These are phyloP conservation scores for Capronia coronata DNA, from an alignment of 2,329 filamentous ascomycete genomes.

Conservation along the genomic window DNA sequence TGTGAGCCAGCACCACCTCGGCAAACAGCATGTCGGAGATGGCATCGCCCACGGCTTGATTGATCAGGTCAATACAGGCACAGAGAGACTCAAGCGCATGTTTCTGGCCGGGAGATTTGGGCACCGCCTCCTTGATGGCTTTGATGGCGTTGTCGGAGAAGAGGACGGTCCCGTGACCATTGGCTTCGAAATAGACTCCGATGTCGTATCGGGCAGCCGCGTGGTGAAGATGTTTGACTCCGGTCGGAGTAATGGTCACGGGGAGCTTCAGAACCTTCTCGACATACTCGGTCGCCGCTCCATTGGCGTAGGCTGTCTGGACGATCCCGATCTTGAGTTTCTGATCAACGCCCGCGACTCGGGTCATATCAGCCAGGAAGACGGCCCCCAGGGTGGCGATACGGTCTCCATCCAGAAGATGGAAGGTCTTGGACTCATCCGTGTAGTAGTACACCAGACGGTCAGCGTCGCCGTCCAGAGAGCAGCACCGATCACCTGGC, in stretches of 20 bases:
- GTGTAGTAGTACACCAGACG: constrained; percentile 92
- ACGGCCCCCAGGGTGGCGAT: constrained; percentile 91
- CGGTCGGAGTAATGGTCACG: constrained; percentile 87
- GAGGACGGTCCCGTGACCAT: constrained; percentile 92
- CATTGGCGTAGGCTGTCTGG: constrained; percentile 97
- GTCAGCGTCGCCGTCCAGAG: constrained; percentile 91
- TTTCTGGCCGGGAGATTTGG: constrained; percentile 85
- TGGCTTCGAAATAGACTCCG: constrained; percentile 97
- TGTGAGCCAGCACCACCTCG: constrained; percentile 92
- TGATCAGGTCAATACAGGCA: constrained; percentile 84
- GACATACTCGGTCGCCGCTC: constrained; percentile 86
- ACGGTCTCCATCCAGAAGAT: constrained; percentile 90
- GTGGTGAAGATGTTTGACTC: constrained; percentile 96
- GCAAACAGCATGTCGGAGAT: constrained; percentile 94
- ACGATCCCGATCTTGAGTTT: constrained; percentile 88
- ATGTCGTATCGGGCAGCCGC: constrained; percentile 93
- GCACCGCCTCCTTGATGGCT: constrained; percentile 69
- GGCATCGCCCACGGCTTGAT: constrained; percentile 95
- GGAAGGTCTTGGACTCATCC: constrained; percentile 75
- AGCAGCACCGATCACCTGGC: constrained; percentile 73
- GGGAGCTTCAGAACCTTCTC: constrained; percentile 80
- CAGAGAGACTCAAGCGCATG: constrained; percentile 78
- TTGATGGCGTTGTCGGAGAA: constrained; percentile 81
- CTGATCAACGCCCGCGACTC: constrained; percentile 68
- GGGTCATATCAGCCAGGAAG: constrained; percentile 84